phyloP scores from a whole-genome alignment of 2,329 filamentous ascomycete species.

The Sporothrix luriei region DNA sequence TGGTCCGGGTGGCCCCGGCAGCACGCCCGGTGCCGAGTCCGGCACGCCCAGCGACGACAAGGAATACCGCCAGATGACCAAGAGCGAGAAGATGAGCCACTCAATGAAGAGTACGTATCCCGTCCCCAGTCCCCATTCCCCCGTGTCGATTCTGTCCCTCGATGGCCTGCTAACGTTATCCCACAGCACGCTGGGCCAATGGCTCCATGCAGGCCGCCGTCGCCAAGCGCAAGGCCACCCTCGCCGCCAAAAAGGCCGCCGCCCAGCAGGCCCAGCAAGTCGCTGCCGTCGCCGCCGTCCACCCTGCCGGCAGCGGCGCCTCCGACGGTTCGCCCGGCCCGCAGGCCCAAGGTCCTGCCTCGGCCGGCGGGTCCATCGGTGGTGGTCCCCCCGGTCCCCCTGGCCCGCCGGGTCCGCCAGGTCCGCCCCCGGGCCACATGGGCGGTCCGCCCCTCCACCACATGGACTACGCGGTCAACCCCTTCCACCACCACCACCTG shows the following conservation, averaged over 20 bases:
- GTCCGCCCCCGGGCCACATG: background rate
- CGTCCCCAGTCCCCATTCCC: background rate
- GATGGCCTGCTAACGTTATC: conserved; percentile 28
- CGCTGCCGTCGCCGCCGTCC: background rate
- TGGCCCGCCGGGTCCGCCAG: background rate
- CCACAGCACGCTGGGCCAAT: conserved; percentile 60
- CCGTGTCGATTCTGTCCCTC: background rate
- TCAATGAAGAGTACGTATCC: conserved; percentile 63
- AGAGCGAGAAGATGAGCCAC: conserved; percentile 67
- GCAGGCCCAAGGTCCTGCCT: background rate
- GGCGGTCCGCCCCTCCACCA: conserved; percentile 2
- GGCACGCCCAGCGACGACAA: conserved; percentile 46
- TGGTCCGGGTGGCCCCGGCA: background rate
- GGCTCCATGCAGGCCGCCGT: conserved; percentile 64
- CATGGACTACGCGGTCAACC: background rate
- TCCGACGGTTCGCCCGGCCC: background rate
- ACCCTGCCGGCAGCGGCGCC: background rate
- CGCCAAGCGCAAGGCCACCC: conserved; percentile 61
- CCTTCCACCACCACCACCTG: conserved; percentile 18
- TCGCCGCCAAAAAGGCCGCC: conserved; percentile 58
- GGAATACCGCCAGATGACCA: conserved; percentile 64
- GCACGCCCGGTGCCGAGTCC: conserved; percentile 8
- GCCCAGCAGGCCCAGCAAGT: conserved; percentile 36
- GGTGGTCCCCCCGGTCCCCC: background rate
- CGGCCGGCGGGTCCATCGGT: background rate